Percentiles rank a stretch among this genome's conserved stretches.
phyloP scores from a whole-genome alignment of 2,329 filamentous ascomycete genomes.

The Colletotrichum phormii region DNA sequence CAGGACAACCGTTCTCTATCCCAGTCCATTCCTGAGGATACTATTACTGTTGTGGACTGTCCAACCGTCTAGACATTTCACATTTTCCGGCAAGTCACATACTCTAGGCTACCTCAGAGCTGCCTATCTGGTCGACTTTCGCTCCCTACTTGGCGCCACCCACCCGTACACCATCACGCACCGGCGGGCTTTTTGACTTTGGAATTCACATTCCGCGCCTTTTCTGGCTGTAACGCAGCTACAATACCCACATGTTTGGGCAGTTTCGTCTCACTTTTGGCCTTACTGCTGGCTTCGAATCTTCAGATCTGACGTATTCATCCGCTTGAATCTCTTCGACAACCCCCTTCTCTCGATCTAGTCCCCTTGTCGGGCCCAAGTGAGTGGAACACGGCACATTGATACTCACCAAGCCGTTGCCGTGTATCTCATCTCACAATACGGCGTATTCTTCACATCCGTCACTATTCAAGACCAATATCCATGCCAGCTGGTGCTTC shows the following conservation, averaged over 20 bases:
- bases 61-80: neutral
- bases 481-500: slow-evolving; percentile 9
- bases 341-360: slow-evolving; percentile 22
- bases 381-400: slow-evolving; percentile 30
- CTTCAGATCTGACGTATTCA: slow-evolving; percentile 14
- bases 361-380: slow-evolving; percentile 19
- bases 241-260: slow-evolving; percentile 14
- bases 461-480: neutral
- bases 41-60: neutral
- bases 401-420: neutral
- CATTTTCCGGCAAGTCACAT: neutral
- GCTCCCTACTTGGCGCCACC: neutral
- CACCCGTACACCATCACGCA: slow-evolving; percentile 6
- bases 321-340: slow-evolving; percentile 12
- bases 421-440: neutral
- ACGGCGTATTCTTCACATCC: neutral
- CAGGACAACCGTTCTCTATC: slow-evolving; percentile 14
- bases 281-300: slow-evolving; percentile 9
- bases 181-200: neutral
- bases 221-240: slow-evolving; percentile 11
- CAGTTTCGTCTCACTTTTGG: slow-evolving; percentile 19
- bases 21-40: slow-evolving; percentile 1
- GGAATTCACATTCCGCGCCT: slow-evolving; percentile 8
- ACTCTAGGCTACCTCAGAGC: neutral
- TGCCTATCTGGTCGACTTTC: neutral